A percentile compares a stretch with the other conserved stretches of the same genome.
phyloP scores from a whole-genome alignment of 768 basidiomycete species.

The Cystoderma amianthinum region DNA sequence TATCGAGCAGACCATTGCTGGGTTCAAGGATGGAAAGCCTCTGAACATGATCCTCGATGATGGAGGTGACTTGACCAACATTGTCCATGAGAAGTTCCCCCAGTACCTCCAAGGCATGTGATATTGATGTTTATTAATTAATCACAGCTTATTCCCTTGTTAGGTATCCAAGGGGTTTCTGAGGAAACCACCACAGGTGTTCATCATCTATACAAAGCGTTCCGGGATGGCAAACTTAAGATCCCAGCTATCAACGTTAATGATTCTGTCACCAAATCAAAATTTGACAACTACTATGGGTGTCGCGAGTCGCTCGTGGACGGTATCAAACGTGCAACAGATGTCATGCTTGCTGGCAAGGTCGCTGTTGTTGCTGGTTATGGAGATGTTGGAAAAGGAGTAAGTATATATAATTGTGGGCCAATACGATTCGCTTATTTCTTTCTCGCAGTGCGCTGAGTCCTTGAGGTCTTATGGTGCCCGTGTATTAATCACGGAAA shows the following conservation, averaged over 20 bases:
- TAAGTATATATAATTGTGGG: slow-evolving; percentile 34
- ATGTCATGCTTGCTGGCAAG: slow-evolving; percentile 99
- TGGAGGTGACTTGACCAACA: slow-evolving; percentile 91
- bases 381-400: slow-evolving; percentile 99
- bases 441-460: slow-evolving; percentile 77
- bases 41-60: slow-evolving; percentile 99
- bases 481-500: slow-evolving; percentile 94
- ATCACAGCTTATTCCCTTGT: no score
- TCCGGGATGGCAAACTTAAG: slow-evolving; percentile 94
- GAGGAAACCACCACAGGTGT: slow-evolving; percentile 99
- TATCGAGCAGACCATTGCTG: slow-evolving; percentile 89
- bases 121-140: no score
- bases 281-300: slow-evolving; percentile 98
- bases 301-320: slow-evolving; percentile 99
- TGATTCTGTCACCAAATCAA: slow-evolving; percentile 99
- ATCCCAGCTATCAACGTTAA: slow-evolving; percentile 99
- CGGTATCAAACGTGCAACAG: slow-evolving; percentile 99
- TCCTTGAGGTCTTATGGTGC: slow-evolving; percentile 96
- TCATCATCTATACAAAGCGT: slow-evolving; percentile 97
- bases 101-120: slow-evolving; percentile 70
- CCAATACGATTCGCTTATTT: slow-evolving; percentile 1
- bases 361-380: slow-evolving; percentile 98
- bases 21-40: slow-evolving; percentile 78
- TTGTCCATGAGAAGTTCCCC: slow-evolving; percentile 96
- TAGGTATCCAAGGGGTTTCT: slow-evolving; percentile 88